Evolutionary conservation across 73 alveolate genomes (phyloP), one percentile per base, ranked within the genome.

Genomic region (Effrenium voratum): DNA sequence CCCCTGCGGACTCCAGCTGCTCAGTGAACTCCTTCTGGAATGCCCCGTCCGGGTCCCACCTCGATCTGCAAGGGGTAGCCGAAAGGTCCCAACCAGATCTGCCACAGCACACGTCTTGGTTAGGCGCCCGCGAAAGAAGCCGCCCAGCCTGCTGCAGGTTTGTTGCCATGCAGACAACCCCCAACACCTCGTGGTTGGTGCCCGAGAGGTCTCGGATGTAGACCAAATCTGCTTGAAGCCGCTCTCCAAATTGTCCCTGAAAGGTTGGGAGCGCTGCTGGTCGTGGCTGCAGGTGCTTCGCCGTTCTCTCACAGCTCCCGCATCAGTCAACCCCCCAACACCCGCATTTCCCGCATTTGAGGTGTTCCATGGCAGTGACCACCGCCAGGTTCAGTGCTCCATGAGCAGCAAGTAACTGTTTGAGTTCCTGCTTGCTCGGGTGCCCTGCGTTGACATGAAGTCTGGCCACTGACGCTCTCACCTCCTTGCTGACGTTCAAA

Each of bases 401-500:
- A 28, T 80, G 91, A 68, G 45, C 45, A 5, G 91, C 45, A 8
- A 80, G 30, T 12, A 80, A 72, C 1, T 72, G 0, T 0, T 45
- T 32, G 49, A 80, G 1, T 72, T 80, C 91, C 32, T 80, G 68
- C 30, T 34, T 44, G 46, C 26, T 5, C 2, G 91, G 72, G 32
- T 80, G 91, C 6, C 91, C 91, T 0, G 91, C 68, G 36, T 80
- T 80, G 49, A 44, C n/a, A 32, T 80, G 91, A 22, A 80, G 91
- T 30, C 91, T 24, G 0, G 91, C 91, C 68, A 80, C 70, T 46
- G 91, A 44, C 1, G 91, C 43, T 45, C 45, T 19, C 3, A 80
- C 91, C 45, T 80, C 91, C 26, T n/a, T 26, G 8, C 72, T 68
- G 1, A 80, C 26, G 45, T 28, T 47, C 3, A 32, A 46, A 80